A percentile compares a stretch with the other conserved stretches of the same genome.
phyloP scores from a whole-genome alignment of 352 stramenopile genomes.

The Pythium myriotylum region DNA sequence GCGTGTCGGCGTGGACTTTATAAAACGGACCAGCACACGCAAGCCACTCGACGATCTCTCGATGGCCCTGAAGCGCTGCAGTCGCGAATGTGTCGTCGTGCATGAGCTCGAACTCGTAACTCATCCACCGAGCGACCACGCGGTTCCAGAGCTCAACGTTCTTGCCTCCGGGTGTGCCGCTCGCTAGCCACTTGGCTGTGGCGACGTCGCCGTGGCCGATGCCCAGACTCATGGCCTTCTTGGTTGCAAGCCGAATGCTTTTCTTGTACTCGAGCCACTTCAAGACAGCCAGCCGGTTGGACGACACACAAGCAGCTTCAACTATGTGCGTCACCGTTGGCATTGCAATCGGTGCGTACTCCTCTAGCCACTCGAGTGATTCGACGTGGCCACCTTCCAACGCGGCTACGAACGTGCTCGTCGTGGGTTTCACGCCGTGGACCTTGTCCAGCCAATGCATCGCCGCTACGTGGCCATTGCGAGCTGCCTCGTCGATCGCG shows the following conservation, averaged over 20 bases:
- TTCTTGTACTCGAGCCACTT: conserved; percentile 7
- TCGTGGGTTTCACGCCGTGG: background rate
- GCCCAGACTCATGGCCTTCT: conserved; percentile 1
- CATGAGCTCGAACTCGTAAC: conserved; percentile 19
- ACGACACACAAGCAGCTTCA: conserved; percentile 5
- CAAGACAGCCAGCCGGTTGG: conserved; percentile 8
- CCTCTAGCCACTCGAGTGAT: conserved; percentile 1
- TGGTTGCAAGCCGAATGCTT: conserved; percentile 4
- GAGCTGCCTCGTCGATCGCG: conserved; percentile 9
- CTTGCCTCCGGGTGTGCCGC: conserved; percentile 4
- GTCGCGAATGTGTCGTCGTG: conserved; percentile 15
- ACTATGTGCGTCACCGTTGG: background rate
- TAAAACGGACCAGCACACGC: conserved; percentile 11
- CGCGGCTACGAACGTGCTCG: conserved; percentile 8
- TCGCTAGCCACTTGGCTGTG: conserved; percentile 14
- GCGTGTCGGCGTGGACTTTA: conserved; percentile 1
- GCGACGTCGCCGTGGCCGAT: conserved; percentile 4
- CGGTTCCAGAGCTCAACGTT: conserved; percentile 18
- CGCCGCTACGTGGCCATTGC: conserved; percentile 6
- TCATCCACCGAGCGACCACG: conserved; percentile 13
- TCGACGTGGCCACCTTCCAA: conserved; percentile 14
- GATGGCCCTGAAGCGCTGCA: conserved; percentile 8
- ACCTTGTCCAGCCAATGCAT: conserved; percentile 9
- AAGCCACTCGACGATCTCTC: conserved; percentile 9
- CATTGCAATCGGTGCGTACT: background rate